These are phyloP conservation scores for Hirsutella minnesotensis DNA, from an alignment of 2,329 filamentous ascomycete genomes.

Conservation along the genomic window DNA sequence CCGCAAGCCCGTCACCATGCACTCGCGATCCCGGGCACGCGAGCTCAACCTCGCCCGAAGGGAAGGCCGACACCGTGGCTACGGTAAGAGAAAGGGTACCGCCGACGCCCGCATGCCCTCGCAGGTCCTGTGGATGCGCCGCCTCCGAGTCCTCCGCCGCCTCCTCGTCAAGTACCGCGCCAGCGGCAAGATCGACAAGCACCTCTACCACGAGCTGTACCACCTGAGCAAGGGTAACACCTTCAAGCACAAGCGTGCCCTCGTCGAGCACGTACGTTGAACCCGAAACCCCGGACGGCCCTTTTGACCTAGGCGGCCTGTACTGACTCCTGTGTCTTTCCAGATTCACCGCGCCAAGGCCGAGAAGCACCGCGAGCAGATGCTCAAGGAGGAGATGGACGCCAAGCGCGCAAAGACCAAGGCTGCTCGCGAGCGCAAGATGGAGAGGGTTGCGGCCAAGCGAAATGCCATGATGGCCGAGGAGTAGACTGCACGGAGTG, in stretches of 20 bases:
- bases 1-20: constrained; percentile 99
- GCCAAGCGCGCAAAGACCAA: constrained; percentile 99
- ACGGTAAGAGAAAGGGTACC: constrained; percentile 99
- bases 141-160: constrained; percentile 96
- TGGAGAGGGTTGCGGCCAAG: constrained; percentile 86
- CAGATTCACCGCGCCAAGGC: constrained; percentile 99
- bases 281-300: too few relatives aligned
- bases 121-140: constrained; percentile 99
- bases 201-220: constrained; percentile 99
- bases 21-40: constrained; percentile 93
- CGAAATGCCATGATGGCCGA: constrained; percentile 73
- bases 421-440: constrained; percentile 97
- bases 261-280: constrained; percentile 99
- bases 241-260: constrained; percentile 99
- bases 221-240: constrained; percentile 99
- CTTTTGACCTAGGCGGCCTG: too few relatives aligned
- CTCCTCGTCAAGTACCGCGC: constrained; percentile 99
- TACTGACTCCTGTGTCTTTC: constrained; percentile 6
- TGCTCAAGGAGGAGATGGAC: constrained; percentile 99
- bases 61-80: constrained; percentile 95
- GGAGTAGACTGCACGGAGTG: constrained; percentile 38
- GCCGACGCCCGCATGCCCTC: constrained; percentile 98
- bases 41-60: constrained; percentile 89
- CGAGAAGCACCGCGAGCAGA: constrained; percentile 92
- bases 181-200: constrained; percentile 99